phyloP scores from a whole-genome alignment of 768 basidiomycete genomes.

The Trametes sanguinea region DNA sequence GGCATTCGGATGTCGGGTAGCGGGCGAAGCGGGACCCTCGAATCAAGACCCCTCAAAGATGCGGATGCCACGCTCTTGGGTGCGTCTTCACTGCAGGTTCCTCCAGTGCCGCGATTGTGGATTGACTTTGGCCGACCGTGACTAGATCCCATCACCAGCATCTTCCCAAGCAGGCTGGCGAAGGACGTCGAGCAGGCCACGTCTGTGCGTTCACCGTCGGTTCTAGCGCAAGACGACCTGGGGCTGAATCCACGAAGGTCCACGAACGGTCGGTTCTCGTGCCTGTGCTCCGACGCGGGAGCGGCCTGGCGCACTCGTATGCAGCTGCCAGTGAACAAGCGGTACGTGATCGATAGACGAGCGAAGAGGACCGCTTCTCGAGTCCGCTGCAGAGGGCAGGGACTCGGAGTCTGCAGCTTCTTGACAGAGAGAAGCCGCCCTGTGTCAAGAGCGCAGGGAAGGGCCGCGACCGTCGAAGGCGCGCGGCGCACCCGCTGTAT shows the following conservation, averaged over 20 bases:
- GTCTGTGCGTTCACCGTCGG: not conserved
- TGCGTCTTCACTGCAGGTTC: not conserved
- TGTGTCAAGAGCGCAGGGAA: not conserved
- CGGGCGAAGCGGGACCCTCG: conserved; percentile 6
- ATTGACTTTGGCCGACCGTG: no score
- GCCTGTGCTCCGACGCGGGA: conserved; percentile 5
- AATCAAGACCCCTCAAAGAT: conserved; percentile 5
- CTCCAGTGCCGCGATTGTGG: not conserved
- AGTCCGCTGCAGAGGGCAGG: no score
- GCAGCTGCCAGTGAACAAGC: no score
- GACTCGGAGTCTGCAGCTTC: no score
- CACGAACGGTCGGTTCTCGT: not conserved
- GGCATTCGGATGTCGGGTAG: not conserved
- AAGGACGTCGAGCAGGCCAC: no score
- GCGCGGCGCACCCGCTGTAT: no score
- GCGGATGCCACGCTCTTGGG: not conserved
- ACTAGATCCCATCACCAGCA: not conserved
- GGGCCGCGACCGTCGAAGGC: not conserved
- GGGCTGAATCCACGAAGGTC: not conserved
- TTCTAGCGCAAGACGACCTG: not conserved
- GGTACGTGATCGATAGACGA: no score
- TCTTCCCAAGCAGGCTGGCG: not conserved
- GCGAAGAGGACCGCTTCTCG: no score
- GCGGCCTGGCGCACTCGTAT: not conserved
- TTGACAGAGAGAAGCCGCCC: no score